A percentile compares a stretch with the other conserved stretches of the same genome.
Conservation (phyloP, 768 basidiomycete genomes). For the Cantharellus cinnabarinus region DNA sequence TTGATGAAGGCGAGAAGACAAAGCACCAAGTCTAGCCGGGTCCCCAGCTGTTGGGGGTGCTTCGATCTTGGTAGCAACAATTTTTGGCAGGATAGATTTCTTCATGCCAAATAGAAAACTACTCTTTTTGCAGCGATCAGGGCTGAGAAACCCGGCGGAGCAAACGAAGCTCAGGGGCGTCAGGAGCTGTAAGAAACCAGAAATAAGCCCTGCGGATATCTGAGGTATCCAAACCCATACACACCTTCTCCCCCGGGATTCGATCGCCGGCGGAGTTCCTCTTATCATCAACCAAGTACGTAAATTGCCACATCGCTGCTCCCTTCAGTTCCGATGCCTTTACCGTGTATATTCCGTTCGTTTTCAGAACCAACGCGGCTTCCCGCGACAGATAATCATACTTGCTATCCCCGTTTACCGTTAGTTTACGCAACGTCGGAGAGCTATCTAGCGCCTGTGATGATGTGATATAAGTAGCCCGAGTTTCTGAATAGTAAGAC, state of each 20-base stretch:
- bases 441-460: constrained; percentile 18
- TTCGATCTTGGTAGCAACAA: constrained; percentile 35
- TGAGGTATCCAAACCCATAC: background rate
- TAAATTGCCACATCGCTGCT: constrained; percentile 54
- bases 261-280: constrained; percentile 25
- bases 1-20: background rate
- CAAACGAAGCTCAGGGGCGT: constrained; percentile 60
- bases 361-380: constrained; percentile 44
- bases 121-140: constrained; percentile 42
- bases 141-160: constrained; percentile 43
- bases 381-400: constrained; percentile 61
- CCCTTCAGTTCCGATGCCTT: constrained; percentile 37
- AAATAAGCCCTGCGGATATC: no score
- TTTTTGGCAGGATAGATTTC: constrained; percentile 46
- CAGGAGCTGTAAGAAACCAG: constrained; percentile 17
- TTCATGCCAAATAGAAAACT: constrained; percentile 49
- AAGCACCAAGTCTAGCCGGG: background rate
- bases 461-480: background rate
- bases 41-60: background rate
- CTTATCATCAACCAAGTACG: constrained; percentile 53
- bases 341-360: constrained; percentile 57
- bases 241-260: constrained; percentile 45
- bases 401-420: constrained; percentile 41
- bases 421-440: constrained; percentile 52
- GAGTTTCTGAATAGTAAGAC: constrained; percentile 17